Conservation (phyloP, 768 basidiomycete species). For the Leccinum subgranulosum region DNA sequence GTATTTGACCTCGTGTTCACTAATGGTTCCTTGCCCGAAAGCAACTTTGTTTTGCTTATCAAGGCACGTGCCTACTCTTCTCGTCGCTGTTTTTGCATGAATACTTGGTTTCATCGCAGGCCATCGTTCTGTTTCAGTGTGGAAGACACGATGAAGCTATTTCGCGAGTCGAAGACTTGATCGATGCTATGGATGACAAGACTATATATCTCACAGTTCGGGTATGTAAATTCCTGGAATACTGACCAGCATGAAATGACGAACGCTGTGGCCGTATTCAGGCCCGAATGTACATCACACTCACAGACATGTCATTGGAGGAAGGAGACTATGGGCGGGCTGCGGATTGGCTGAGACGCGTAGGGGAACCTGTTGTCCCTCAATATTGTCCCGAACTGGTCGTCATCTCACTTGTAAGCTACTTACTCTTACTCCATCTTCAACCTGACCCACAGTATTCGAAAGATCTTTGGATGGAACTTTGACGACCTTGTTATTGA, state of each 20-base stretch:
- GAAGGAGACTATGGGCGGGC: not conserved
- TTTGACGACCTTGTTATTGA: not conserved
- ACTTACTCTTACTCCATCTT: accelerated
- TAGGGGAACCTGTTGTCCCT: not conserved
- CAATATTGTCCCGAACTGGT: no score
- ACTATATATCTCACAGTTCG: not conserved
- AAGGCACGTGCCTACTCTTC: not conserved
- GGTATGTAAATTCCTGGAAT: not conserved
- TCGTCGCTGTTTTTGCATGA: accelerated
- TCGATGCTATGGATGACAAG: not conserved
- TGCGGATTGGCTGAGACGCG: not conserved
- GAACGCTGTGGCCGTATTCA: not conserved
- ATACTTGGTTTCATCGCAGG: not conserved
- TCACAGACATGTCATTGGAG: not conserved
- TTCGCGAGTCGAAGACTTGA: slow-evolving; percentile 3
- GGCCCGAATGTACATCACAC: slow-evolving; percentile 7
- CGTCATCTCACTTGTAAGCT: no score
- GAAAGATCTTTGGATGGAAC: slow-evolving; percentile 11
- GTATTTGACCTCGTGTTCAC: slow-evolving; percentile 10
- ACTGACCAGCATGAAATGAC: not conserved
- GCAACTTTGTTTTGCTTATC: slow-evolving; percentile 5
- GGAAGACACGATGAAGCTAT: not conserved
- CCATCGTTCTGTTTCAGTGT: slow-evolving; percentile 6
- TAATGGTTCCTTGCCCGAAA: not conserved
- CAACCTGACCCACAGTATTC: not conserved